phyloP scores from a whole-genome alignment of 1,284 basidiomycete genomes.

The Cutaneotrichosporon sp. region DNA sequence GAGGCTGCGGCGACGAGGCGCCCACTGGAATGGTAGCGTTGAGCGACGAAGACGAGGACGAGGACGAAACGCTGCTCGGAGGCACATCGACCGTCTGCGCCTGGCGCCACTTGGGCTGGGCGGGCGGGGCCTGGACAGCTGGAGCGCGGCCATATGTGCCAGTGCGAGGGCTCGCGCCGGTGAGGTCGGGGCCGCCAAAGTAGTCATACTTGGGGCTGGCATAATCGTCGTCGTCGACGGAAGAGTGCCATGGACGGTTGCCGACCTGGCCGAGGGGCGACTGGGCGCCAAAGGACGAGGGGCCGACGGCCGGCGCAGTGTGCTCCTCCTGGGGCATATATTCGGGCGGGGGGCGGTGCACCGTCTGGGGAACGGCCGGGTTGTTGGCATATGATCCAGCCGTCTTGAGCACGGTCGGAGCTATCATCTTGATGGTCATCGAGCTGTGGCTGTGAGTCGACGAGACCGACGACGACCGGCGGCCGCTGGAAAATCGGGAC shows the following conservation, averaged over 20 bases:
- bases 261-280: conserved; percentile 40
- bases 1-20: conserved; percentile 26
- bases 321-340: conserved; percentile 34
- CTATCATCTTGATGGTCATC: conserved; percentile 90
- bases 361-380: conserved; percentile 59
- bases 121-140: conserved; percentile 42
- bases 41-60: conserved; percentile 35
- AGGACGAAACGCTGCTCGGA: conserved; percentile 9
- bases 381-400: conserved; percentile 37
- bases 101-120: conserved; percentile 51
- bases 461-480: conserved; percentile 37
- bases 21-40: conserved; percentile 13
- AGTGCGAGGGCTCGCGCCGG: conserved; percentile 13
- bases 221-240: conserved; percentile 58
- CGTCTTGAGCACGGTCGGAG: conserved; percentile 90
- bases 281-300: conserved; percentile 43
- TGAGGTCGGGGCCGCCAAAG: conserved; percentile 62
- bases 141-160: conserved; percentile 29
- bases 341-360: conserved; percentile 67
- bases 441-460: conserved; percentile 40
- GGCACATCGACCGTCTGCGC: conserved; percentile 34
- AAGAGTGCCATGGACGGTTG: conserved; percentile 34
- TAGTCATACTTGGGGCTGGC: conserved; percentile 60
- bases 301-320: conserved; percentile 5
- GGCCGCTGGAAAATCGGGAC: conserved; percentile 18